Base-by-base conservation (phyloP, 2,329 filamentous ascomycete genomes). In the Ceratocystis huliohia region DNA sequence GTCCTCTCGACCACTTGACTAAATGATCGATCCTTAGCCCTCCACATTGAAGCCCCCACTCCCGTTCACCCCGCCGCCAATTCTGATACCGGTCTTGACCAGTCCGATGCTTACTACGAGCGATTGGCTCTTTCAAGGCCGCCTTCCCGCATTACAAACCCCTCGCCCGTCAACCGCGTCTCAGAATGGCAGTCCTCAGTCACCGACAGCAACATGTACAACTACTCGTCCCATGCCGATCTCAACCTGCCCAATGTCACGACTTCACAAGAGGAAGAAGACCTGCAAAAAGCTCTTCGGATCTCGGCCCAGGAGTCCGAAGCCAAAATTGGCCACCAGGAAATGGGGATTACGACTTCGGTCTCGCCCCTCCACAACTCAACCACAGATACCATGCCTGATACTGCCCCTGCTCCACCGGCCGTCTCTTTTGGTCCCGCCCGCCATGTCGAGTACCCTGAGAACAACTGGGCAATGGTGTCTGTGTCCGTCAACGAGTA, bases 401-500 rank as follows among this genome's bases (percentile, higher is more conserved):
- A 45, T 20, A 44, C 33, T 13, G 41, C 63, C 30, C 48, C 65
- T 5, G 53, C 63, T 7, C 46, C 53, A 41, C 65, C 63, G 8
- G 37, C 59, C 6, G 70, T 72, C 3, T 56, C 50, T 28, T 87
- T 87, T 73, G 84, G 84, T 1, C 84, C 84, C 0, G 83, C 84
- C 3, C 84, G 79, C 57, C 77, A 83, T 45, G 71, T 74, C 1
- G 76, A 81, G 46, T 86, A 87, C 69, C 80, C 85, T 48, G 72
- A 77, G 30, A 76, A 76, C 61, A 77, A 81, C 69, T 87, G 84
- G 84, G 82, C 80, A 10, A 80, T 87, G 81, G 79, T 86, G 0
- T 78, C 77, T 0, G 1, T 76, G 81, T 0, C 78, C 79, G 20
- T 72, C 73, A 66, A 75, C 82, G 13, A 56, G 25, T 68, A 79